phyloP scores from a whole-genome alignment of 192 early-diverging fungal genomes.

The Allomyces macrogynus region DNA sequence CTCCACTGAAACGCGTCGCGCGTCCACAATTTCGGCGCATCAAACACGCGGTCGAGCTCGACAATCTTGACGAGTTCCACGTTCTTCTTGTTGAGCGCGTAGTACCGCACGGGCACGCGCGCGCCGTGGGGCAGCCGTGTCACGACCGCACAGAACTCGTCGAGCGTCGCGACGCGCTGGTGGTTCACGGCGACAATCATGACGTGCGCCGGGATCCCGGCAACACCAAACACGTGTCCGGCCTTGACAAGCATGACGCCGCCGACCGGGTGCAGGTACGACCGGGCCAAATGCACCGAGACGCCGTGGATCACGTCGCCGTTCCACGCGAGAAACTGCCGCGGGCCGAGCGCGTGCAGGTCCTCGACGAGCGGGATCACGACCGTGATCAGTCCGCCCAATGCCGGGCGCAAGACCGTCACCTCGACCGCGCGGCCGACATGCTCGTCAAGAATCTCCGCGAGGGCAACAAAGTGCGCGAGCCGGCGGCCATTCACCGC shows the following conservation, averaged over 20 bases:
- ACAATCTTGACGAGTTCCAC: conserved; percentile 4
- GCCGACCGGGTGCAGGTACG: conserved; percentile 40
- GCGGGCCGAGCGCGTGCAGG: conserved; percentile 56
- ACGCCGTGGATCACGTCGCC: conserved; percentile 56
- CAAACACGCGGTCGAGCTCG: too few species aligned
- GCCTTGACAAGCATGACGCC: conserved; percentile 20
- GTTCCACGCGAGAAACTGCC: conserved; percentile 65
- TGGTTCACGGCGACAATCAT: neutral
- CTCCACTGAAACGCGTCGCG: too few species aligned
- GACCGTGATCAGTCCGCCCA: too few species aligned
- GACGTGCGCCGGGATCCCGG: neutral
- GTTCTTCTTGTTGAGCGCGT: conserved; percentile 16
- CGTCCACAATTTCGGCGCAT: too few species aligned
- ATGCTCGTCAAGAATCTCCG: conserved; percentile 36
- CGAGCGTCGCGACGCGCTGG: neutral
- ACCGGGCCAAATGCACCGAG: conserved; percentile 53
- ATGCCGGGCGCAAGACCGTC: conserved; percentile 15
- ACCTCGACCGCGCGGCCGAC: conserved; percentile 28
- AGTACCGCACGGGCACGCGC: conserved; percentile 5
- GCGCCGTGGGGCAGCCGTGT: neutral
- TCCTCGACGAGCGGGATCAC: conserved; percentile 28
- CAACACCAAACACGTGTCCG: conserved; percentile 38
- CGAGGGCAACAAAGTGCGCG: conserved; percentile 49
- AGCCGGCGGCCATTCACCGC: conserved; percentile 38
- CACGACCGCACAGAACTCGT: neutral